Base-by-base conservation (phyloP, 176 grass and related monocot species). In the Rhynchospora pubera region DNA sequence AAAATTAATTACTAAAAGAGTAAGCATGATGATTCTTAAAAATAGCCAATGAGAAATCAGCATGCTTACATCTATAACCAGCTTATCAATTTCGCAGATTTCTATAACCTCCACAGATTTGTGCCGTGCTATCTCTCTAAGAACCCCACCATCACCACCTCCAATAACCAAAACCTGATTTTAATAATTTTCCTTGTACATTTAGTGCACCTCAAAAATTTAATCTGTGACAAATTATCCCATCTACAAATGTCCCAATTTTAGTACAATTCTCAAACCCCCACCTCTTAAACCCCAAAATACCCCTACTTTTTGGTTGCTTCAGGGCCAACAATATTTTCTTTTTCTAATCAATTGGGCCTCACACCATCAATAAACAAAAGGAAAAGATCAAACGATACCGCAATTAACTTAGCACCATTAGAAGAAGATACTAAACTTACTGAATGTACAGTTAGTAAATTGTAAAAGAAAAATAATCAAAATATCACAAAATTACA, bases 51-150 rank as follows among this genome's bases (percentile, higher is more conserved):
- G 34, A 79, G 62, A 28, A 2, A 12, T 61, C 32, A 80, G 57
- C 18, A 66, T 79, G 50, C 91, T 89, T 91, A 97, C 94, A 93
- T 93, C 91, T 76, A 97, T 97, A 81, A 97, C 93, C 57, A 97
- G 82, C 84, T 93, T 88, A 86, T 97, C 97, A 79, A 99, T 99
- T 90, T 99, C 97, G 89, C 97, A 99, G 86, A 99, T 99, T 82
- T 99, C 93, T 73, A 99, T 90, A 63, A 82, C 84, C 65, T 99
- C 93, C 78, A 99, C 93, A 47, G 97, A 99, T 89, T 48, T 85
- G 78, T 99, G 97, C 83, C 96, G 90, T 47, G 83, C 83, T 85
- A 99, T 90, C 82, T 99, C 97, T 68, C 97, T 91, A 61, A 99
- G 91, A 23, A 99, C 97, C 23, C 93, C 97, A 80, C 97, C 97